Conservation (phyloP, 371 early-diverging fungal genomes). For the Dichotomocladium elegans region DNA sequence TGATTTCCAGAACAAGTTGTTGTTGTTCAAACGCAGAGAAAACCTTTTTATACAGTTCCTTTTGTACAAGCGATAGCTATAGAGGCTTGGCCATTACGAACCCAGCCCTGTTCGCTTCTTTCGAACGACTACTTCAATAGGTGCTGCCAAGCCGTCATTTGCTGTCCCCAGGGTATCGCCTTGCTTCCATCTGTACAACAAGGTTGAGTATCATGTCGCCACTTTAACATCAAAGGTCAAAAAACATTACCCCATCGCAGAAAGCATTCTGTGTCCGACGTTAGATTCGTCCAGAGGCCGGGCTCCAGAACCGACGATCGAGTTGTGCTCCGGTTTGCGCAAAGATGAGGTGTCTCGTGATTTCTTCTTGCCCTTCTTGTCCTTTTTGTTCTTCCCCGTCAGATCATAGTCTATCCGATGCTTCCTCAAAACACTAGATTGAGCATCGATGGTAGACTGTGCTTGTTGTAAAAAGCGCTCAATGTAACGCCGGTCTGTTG, state of each 20-base stretch:
- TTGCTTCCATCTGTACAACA: slow-evolving; percentile 60
- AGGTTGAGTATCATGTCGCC: too few relatives aligned
- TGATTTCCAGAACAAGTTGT: too few relatives aligned
- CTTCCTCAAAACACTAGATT: slow-evolving; percentile 16
- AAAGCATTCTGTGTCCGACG: slow-evolving; percentile 77
- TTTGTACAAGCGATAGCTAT: too few relatives aligned
- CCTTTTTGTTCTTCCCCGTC: slow-evolving; percentile 2
- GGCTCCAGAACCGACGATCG: slow-evolving; percentile 66
- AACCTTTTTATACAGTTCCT: too few relatives aligned
- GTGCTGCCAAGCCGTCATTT: slow-evolving; percentile 76
- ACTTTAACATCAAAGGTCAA: too few relatives aligned
- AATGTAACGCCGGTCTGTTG: slow-evolving; percentile 43
- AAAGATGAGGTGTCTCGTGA: not conserved
- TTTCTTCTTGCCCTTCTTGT: slow-evolving; percentile 6
- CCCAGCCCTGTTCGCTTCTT: slow-evolving; percentile 75
- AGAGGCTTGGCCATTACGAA: too few relatives aligned
- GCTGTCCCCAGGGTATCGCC: slow-evolving; percentile 81
- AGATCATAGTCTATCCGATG: slow-evolving; percentile 10
- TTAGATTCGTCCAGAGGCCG: slow-evolving; percentile 65
- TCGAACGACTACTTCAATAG: slow-evolving; percentile 83
- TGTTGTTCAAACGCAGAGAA: too few relatives aligned
- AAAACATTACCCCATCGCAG: slow-evolving; percentile 79
- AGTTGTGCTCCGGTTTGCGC: slow-evolving; percentile 2
- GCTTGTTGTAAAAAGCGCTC: slow-evolving; percentile 36
- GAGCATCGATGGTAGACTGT: slow-evolving; percentile 26